Evolutionary conservation across 768 basidiomycete genomes (phyloP).

Genomic region (Austroboletus eburneus): DNA sequence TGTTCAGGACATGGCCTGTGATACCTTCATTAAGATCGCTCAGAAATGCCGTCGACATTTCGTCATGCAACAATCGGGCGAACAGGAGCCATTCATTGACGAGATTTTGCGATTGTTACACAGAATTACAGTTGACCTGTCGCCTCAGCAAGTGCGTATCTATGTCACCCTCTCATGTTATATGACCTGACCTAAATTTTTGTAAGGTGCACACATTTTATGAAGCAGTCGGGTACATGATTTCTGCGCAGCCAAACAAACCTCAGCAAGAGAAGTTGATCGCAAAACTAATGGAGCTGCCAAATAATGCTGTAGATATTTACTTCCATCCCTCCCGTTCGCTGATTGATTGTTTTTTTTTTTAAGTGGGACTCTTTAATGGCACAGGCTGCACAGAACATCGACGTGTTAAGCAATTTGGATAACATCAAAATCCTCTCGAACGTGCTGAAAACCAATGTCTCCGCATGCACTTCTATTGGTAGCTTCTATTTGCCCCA

Average conservation of each 20-base stretch:
- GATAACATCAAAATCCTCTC: conserved; percentile 97
- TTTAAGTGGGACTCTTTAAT: conserved; percentile 93
- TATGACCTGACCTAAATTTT: conserved; percentile 8
- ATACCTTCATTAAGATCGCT: conserved; percentile 99
- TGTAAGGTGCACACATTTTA: conserved; percentile 90
- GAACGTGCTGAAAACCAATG: conserved; percentile 98
- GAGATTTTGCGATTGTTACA: conserved; percentile 92
- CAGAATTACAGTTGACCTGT: conserved; percentile 90
- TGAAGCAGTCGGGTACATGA: conserved; percentile 99
- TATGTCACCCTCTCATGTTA: neutral
- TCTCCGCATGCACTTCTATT: conserved; percentile 94
- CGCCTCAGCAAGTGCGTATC: conserved; percentile 67
- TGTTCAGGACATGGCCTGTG: conserved; percentile 99
- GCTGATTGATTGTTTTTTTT: neutral
- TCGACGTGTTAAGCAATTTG: conserved; percentile 84
- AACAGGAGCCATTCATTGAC: conserved; percentile 96
- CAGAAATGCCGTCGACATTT: conserved; percentile 98
- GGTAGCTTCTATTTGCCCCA: conserved; percentile 98
- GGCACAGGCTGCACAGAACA: conserved; percentile 88
- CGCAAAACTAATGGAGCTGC: conserved; percentile 92
- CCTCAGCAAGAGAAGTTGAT: conserved; percentile 95
- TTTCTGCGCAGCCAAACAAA: conserved; percentile 97
- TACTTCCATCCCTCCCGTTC: neutral
- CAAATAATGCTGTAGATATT: conserved; percentile 86
- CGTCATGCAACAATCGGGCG: conserved; percentile 97